These are phyloP conservation scores for Fusarium heterosporum DNA, from an alignment of 2,329 filamentous ascomycete genomes.

Conservation along the genomic window DNA sequence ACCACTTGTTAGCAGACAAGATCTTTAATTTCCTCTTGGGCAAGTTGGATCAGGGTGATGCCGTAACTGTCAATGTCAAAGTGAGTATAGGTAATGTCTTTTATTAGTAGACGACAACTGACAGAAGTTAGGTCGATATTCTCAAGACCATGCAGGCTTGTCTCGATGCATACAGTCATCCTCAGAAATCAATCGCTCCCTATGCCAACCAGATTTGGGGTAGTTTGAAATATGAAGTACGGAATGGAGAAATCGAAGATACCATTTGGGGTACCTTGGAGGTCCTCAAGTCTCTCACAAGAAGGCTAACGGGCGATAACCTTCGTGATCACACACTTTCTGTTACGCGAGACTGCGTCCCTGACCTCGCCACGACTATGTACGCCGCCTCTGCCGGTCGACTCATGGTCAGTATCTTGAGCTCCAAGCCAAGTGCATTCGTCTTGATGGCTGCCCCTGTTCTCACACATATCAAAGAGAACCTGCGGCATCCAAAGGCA, in stretches of 20 bases:
- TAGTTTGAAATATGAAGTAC: constrained; percentile 72
- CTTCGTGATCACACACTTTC: constrained; percentile 60
- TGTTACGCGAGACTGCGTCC: constrained; percentile 65
- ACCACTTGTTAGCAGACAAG: constrained; percentile 58
- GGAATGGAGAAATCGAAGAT: constrained; percentile 70
- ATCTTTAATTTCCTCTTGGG: constrained; percentile 66
- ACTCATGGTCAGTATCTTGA: constrained; percentile 63
- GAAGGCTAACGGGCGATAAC: constrained; percentile 57
- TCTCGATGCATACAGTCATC: constrained; percentile 60
- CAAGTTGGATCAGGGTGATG: constrained; percentile 70
- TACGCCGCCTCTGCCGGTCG: constrained; percentile 66
- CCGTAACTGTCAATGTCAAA: constrained; percentile 69
- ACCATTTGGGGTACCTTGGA: constrained; percentile 67
- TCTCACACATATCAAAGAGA: constrained; percentile 63
- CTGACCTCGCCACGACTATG: constrained; percentile 64
- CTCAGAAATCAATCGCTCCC: constrained; percentile 61
- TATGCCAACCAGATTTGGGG: constrained; percentile 66
- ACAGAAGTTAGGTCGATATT: constrained; percentile 61
- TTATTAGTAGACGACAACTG: background rate
- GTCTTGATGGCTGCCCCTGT: constrained; percentile 59
- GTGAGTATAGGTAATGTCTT: constrained; percentile 44
- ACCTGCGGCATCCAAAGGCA: constrained; percentile 63
- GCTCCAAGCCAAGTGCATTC: constrained; percentile 62
- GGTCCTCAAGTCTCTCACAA: constrained; percentile 63
- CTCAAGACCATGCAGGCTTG: constrained; percentile 67